phyloP scores from a whole-genome alignment of 768 basidiomycete species.

The Holtermannia corniformis region DNA sequence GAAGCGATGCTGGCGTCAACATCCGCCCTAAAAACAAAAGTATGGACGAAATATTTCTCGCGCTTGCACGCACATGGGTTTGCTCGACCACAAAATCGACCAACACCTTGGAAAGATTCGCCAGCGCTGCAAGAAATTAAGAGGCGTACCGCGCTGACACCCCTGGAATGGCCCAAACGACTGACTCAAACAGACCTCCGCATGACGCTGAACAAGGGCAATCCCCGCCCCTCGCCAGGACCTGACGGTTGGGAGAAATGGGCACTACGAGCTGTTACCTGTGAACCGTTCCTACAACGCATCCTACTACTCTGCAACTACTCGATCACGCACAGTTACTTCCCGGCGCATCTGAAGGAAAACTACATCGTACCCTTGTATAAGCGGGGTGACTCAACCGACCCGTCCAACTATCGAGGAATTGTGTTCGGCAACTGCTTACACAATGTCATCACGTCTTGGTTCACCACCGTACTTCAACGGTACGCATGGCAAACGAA shows the following conservation, averaged over 20 bases:
- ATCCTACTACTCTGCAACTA: conserved; percentile 1
- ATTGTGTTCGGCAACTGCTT: conserved; percentile 6
- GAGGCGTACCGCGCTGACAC: neutral
- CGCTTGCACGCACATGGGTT: neutral
- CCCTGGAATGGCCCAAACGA: conserved; percentile 3
- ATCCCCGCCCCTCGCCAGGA: conserved; percentile 7
- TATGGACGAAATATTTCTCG: neutral
- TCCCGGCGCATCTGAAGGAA: conserved; percentile 7
- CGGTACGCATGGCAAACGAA: conserved; percentile 4
- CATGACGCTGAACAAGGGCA: conserved; percentile 2
- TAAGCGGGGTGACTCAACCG: conserved; percentile 4
- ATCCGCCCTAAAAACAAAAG: neutral
- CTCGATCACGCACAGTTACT: conserved; percentile 8
- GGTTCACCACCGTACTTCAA: neutral
- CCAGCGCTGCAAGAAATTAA: neutral
- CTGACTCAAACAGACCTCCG: conserved; percentile 1
- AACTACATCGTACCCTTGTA: conserved; percentile 7
- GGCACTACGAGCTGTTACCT: neutral
- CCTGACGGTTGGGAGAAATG: conserved; percentile 16
- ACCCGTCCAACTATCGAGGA: conserved; percentile 8
- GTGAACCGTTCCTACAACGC: neutral
- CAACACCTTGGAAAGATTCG: conserved; percentile 2
- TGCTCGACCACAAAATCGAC: neutral
- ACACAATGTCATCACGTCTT: neutral
- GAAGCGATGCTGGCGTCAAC: neutral